These are phyloP conservation scores for Abelmoschus esculentus DNA, from an alignment of 345 rosid genomes.

Conservation along the genomic window DNA sequence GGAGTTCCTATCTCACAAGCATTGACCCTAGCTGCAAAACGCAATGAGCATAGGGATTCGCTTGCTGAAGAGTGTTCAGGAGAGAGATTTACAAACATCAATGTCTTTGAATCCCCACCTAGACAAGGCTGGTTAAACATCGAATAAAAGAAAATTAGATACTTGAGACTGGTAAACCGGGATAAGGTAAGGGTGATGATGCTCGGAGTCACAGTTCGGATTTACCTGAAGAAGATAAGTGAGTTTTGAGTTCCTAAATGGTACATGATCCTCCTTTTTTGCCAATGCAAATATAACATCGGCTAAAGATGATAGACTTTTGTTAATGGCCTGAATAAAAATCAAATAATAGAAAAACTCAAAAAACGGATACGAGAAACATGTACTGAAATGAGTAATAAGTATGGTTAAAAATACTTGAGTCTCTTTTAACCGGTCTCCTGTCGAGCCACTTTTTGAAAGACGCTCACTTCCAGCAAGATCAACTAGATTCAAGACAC, in stretches of 20 bases:
- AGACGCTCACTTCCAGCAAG: constrained; percentile 99
- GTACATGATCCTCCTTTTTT: constrained; percentile 89
- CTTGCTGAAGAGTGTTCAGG: constrained; percentile 76
- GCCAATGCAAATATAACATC: constrained; percentile 91
- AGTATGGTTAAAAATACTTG: constrained; percentile 41
- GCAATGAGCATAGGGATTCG: constrained; percentile 89
- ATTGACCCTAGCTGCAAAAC: constrained; percentile 95
- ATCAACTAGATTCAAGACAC: constrained; percentile 92
- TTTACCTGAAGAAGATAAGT: constrained; percentile 91
- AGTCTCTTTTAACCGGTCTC: constrained; percentile 91
- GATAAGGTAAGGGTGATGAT: background rate
- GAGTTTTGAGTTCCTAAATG: constrained; percentile 89
- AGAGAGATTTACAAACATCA: constrained; percentile 89
- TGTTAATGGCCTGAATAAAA: constrained; percentile 70
- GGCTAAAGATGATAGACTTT: constrained; percentile 79
- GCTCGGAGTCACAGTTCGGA: background rate
- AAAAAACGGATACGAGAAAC: background rate
- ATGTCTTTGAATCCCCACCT: no score
- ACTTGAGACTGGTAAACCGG: background rate
- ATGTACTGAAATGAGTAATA: background rate
- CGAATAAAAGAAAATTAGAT: constrained; percentile 17
- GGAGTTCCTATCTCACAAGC: constrained; percentile 99
- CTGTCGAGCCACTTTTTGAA: constrained; percentile 92
- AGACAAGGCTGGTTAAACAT: constrained; percentile 60
- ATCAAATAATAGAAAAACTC: background rate